Base-by-base conservation (phyloP, 2,329 filamentous ascomycete genomes). In the Alternaria gansuensis region DNA sequence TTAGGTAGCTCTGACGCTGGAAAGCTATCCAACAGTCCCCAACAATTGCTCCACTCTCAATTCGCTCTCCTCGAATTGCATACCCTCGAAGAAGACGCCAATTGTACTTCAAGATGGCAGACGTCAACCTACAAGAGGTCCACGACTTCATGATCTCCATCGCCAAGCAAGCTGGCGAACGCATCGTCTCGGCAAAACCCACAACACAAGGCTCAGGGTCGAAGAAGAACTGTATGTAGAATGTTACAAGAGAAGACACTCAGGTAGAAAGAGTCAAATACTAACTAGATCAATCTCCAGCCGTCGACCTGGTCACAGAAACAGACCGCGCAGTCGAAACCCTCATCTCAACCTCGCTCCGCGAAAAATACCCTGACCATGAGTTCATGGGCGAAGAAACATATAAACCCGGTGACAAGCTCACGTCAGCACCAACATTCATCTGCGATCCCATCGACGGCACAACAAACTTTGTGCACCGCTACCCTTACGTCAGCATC, bases 361-460 rank as follows among this genome's bases (percentile, higher is more conserved):
- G 75, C 55, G 69, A 78, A 8, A 81, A 80, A 64, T 88, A 85
- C 69, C 85, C 86, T 0, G 59, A 78, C 52, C 86, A 84, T 70
- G 71, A 79, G 77, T 85, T 78, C 73, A 74, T 77, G 72, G 75
- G 75, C 59, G 75, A 76, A 57, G 54, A 94, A 78, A 92, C 90
- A 2, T 88, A 92, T 80, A 82, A 87, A 63, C 85, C 89, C 1
- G 90, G 90, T 68, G 79, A 79, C 65, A 77, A 71, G n/a, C 81
- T 94, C 45, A 89, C 87, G 0, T 76, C 82, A 29, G 83, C 83
- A 14, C 90, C 91, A 2, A 94, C 91, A 41, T 93, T 93, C 78
- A 85, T 93, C 71, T 88, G 91, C 65, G 91, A 94, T 75, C 91
- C 91, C 43, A 93, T 94, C 68, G 91, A 94, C 78, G 91, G 90